Evolutionary conservation across 2,329 filamentous ascomycete genomes (phyloP).

Genomic region (Intubia oerlemansii): DNA sequence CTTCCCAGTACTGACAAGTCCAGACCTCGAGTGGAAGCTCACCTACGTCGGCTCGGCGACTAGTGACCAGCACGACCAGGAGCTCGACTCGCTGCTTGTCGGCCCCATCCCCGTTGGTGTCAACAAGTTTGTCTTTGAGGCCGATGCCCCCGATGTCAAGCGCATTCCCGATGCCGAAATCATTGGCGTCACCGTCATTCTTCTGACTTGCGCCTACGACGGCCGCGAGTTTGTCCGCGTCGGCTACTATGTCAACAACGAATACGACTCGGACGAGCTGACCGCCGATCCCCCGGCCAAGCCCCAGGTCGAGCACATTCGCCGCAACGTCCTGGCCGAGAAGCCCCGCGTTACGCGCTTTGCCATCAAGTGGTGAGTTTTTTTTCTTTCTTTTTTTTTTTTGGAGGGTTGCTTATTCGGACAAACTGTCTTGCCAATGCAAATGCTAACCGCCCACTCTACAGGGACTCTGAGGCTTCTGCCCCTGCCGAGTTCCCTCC

Average conservation of each 20-base stretch:
- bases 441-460: conserved; percentile 1
- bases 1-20: not conserved
- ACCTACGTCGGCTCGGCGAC: conserved; percentile 98
- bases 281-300: conserved; percentile 77
- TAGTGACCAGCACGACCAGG: conserved; percentile 92
- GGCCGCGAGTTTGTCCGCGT: conserved; percentile 92
- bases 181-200: conserved; percentile 87
- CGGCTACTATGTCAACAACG: conserved; percentile 98
- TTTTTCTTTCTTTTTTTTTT: not conserved
- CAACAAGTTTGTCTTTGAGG: conserved; percentile 98
- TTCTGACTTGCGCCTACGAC: conserved; percentile 92
- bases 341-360: conserved; percentile 96
- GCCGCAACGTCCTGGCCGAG: conserved; percentile 81
- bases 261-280: conserved; percentile 85
- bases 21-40: conserved; percentile 97
- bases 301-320: conserved; percentile 79
- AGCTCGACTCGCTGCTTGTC: conserved; percentile 89
- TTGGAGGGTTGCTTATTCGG: not conserved
- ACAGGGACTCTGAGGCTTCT: conserved; percentile 91
- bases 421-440: too few species aligned
- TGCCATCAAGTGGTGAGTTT: conserved; percentile 83
- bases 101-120: conserved; percentile 94
- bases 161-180: conserved; percentile 91
- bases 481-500: conserved; percentile 91
- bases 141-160: conserved; percentile 72